These are phyloP conservation scores for Heliosperma pusillum DNA, from an alignment of 148 eudicot genomes.

Conservation along the genomic window DNA sequence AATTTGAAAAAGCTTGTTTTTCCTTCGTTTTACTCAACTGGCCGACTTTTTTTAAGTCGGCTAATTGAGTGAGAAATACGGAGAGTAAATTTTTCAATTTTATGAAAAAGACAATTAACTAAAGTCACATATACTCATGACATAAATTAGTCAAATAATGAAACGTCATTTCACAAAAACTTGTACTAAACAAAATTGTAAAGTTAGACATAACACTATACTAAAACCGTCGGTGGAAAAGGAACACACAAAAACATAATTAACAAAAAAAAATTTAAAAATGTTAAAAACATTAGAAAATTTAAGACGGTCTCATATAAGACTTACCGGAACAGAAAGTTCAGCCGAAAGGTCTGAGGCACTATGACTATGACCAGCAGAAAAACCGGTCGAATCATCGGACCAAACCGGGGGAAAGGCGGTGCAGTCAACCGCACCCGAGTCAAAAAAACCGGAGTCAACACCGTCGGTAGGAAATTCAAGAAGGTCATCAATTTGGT, in stretches of 20 bases:
- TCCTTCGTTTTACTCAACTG: no score
- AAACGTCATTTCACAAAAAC: background rate
- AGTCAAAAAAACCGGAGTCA: constrained; percentile 28
- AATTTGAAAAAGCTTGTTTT: no score
- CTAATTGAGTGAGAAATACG: no score
- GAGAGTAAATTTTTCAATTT: no score
- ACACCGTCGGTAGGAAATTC: constrained; percentile 59
- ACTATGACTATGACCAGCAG: constrained; percentile 28
- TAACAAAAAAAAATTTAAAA: background rate
- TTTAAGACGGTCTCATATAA: background rate
- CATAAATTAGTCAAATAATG: background rate
- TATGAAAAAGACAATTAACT: no score
- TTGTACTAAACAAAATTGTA: no score
- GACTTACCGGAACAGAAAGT: constrained; percentile 78
- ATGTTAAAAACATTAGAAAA: background rate
- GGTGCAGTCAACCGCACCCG: background rate
- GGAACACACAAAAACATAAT: background rate
- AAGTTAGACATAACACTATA: background rate
- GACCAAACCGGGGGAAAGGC: constrained; percentile 44
- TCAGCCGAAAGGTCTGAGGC: constrained; percentile 68
- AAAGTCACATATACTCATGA: no score
- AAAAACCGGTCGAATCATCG: constrained; percentile 38
- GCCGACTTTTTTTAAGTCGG: no score
- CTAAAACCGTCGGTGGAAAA: background rate
- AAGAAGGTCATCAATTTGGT: constrained; percentile 61